Conservation (phyloP, 768 basidiomycete genomes). For the Russula griseocarnosa region DNA sequence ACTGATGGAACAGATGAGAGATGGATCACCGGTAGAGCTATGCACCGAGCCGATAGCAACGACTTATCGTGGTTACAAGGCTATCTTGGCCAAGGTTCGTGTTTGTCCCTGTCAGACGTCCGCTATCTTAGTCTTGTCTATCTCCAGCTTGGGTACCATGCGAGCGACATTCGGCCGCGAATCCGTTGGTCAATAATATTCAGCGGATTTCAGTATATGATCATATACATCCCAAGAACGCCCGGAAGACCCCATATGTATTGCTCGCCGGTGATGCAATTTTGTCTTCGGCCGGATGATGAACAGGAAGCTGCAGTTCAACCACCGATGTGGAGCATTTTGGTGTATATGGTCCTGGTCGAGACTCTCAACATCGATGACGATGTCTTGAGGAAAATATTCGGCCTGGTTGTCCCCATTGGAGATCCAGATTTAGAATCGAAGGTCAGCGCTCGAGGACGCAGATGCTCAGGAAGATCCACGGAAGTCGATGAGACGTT, state of each 20-base stretch:
- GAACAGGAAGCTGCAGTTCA: neutral
- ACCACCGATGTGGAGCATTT: neutral
- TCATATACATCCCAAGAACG: neutral
- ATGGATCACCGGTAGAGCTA: neutral
- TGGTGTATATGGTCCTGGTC: neutral
- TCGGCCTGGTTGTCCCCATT: neutral
- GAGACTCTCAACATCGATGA: neutral
- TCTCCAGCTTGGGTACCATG: neutral
- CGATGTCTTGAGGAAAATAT: neutral
- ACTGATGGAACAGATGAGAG: neutral
- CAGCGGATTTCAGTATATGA: neutral
- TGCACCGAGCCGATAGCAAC: neutral
- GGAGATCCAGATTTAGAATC: too few species aligned
- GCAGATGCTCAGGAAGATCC: too few species aligned
- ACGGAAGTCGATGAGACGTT: too few species aligned
- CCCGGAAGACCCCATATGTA: neutral
- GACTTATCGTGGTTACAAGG: neutral
- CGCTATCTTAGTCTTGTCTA: neutral
- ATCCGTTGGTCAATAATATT: constrained; percentile 1
- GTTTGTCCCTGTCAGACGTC: neutral
- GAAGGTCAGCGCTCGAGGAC: too few species aligned
- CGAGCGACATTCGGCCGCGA: neutral
- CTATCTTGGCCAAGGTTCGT: neutral
- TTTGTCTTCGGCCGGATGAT: neutral
- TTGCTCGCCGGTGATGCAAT: neutral